Evolutionary conservation across 2,329 filamentous ascomycete species (phyloP).

Genomic region (Zarea fungicola): DNA sequence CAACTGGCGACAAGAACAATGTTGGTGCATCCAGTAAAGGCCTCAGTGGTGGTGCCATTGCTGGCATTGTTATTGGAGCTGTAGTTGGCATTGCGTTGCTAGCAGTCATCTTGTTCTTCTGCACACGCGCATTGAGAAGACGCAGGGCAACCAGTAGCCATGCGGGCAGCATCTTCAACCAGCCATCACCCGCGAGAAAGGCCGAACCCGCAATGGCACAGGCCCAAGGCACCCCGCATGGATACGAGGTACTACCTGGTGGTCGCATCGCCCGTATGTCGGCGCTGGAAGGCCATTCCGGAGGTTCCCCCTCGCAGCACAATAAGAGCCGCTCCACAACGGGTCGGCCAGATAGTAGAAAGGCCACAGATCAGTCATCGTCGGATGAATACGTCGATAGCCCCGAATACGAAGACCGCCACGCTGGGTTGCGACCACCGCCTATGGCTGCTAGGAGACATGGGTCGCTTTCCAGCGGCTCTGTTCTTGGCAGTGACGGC

Average conservation of each 20-base stretch:
- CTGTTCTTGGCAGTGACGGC: slow-evolving; percentile 65
- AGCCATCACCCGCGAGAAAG: slow-evolving; percentile 68
- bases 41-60: slow-evolving; percentile 81
- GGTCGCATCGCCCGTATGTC: slow-evolving; percentile 95
- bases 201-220: slow-evolving; percentile 36
- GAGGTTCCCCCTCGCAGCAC: slow-evolving; percentile 53
- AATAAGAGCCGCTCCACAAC: slow-evolving; percentile 31
- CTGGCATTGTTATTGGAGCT: slow-evolving; percentile 81
- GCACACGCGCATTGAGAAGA: slow-evolving; percentile 46
- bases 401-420: slow-evolving; percentile 60
- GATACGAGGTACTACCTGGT: slow-evolving; percentile 73
- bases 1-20: slow-evolving; percentile 21
- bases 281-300: slow-evolving; percentile 73
- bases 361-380: slow-evolving; percentile 54
- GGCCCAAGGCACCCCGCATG: slow-evolving; percentile 35
- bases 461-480: slow-evolving; percentile 85
- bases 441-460: slow-evolving; percentile 61
- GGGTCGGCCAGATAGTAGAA: slow-evolving; percentile 35
- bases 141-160: slow-evolving; percentile 49
- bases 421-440: slow-evolving; percentile 52
- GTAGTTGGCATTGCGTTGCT: slow-evolving; percentile 66
- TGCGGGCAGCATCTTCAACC: slow-evolving; percentile 76
- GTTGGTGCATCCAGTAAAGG: slow-evolving; percentile 20
- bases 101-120: slow-evolving; percentile 63
- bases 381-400: slow-evolving; percentile 70